A percentile compares a stretch with the other conserved stretches of the same genome.
Conservation (phyloP, 495 filamentous ascomycete species). For the Talaromyces thailandensis region DNA sequence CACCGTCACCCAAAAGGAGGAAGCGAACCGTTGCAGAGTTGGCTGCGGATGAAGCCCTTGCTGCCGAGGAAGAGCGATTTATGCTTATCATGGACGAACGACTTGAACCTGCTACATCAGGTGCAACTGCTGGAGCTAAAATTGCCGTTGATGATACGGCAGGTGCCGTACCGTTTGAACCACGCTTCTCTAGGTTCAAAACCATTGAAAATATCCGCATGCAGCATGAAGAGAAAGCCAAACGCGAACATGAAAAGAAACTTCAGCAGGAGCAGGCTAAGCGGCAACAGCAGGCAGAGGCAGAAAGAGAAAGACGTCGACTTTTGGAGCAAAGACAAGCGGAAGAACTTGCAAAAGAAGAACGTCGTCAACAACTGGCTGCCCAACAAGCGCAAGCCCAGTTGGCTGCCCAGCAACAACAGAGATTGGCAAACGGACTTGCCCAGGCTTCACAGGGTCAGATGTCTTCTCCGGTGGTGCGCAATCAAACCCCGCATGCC, state of each 20-base stretch:
- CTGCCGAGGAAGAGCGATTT: conserved; percentile 78
- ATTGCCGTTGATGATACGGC: conserved; percentile 66
- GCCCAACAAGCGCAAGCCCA: conserved; percentile 44
- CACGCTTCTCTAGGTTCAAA: conserved; percentile 86
- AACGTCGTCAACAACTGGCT: conserved; percentile 34
- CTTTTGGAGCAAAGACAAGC: conserved; percentile 37
- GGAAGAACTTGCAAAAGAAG: conserved; percentile 39
- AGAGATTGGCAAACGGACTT: conserved; percentile 41
- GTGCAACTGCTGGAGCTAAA: conserved; percentile 47
- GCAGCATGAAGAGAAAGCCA: conserved; percentile 60
- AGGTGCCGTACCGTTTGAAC: conserved; percentile 63
- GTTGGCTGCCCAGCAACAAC: conserved; percentile 37
- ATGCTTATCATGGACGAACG: conserved; percentile 93
- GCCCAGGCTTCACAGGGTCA: conserved; percentile 58
- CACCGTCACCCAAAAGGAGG: conserved; percentile 76
- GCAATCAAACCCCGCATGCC: conserved; percentile 70
- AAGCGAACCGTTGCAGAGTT: conserved; percentile 93
- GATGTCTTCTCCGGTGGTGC: conserved; percentile 68
- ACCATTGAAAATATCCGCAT: conserved; percentile 75
- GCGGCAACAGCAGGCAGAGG: conserved; percentile 35
- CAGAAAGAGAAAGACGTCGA: conserved; percentile 33
- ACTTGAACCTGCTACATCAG: conserved; percentile 48
- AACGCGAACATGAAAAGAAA: conserved; percentile 57
- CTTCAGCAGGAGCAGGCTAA: conserved; percentile 43
- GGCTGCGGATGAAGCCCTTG: conserved; percentile 84